These are phyloP conservation scores for Mycosphaerelloides madeirae DNA, from an alignment of 2,329 filamentous ascomycete genomes.

Conservation along the genomic window DNA sequence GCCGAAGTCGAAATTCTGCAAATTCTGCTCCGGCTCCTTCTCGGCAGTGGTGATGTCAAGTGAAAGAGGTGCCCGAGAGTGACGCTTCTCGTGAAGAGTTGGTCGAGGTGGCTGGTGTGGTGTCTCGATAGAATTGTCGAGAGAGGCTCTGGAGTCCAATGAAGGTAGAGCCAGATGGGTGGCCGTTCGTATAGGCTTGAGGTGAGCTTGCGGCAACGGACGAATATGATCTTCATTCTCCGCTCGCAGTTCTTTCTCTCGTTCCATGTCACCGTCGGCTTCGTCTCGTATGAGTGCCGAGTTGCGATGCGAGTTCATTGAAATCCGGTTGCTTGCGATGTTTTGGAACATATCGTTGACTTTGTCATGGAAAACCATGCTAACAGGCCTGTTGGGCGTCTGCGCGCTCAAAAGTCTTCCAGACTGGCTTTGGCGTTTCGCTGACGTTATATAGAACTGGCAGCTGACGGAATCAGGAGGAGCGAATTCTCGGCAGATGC, in stretches of 20 bases:
- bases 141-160: constrained; percentile 39
- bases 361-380: constrained; percentile 75
- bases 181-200: constrained; percentile 27
- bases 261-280: constrained; percentile 71
- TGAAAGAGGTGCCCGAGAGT: constrained; percentile 37
- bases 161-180: constrained; percentile 36
- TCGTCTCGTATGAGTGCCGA: constrained; percentile 78
- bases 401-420: constrained; percentile 49
- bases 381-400: constrained; percentile 56
- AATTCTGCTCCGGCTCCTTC: constrained; percentile 20
- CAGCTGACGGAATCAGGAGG: constrained; percentile 85
- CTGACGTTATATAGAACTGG: constrained; percentile 88
- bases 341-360: constrained; percentile 83
- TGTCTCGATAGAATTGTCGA: constrained; percentile 13
- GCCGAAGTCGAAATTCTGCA: constrained; percentile 46
- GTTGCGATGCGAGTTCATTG: constrained; percentile 36
- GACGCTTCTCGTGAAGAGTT: constrained; percentile 38
- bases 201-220: constrained; percentile 62
- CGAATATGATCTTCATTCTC: constrained; percentile 84
- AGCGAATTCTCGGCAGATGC: constrained; percentile 84
- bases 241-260: constrained; percentile 70
- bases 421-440: constrained; percentile 54
- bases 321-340: constrained; percentile 67
- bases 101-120: constrained; percentile 30
- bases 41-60: constrained; percentile 42